phyloP scores from a whole-genome alignment of 345 rosid species.

The Salix suchowensis region DNA sequence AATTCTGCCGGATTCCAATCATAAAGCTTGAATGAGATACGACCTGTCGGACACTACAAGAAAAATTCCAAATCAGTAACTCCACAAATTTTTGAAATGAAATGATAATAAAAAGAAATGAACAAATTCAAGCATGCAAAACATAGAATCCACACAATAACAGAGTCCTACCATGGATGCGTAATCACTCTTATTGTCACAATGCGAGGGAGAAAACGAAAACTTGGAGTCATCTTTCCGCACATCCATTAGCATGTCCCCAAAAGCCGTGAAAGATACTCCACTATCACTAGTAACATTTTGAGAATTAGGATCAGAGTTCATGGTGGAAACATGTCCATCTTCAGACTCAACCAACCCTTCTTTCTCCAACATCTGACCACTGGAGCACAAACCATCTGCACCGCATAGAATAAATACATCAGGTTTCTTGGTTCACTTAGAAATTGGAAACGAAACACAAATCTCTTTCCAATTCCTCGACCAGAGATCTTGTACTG shows the following conservation, averaged over 20 bases:
- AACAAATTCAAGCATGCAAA: constrained; percentile 4
- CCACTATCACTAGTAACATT: constrained; percentile 53
- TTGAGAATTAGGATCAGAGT: constrained; percentile 45
- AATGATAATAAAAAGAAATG: background rate
- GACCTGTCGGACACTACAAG: constrained; percentile 88
- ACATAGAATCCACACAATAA: background rate
- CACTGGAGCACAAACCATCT: background rate
- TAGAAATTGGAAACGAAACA: background rate
- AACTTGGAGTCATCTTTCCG: constrained; percentile 51
- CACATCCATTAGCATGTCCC: constrained; percentile 44
- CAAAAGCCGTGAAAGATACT: constrained; percentile 27
- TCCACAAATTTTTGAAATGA: background rate
- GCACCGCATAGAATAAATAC: background rate
- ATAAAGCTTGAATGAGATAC: constrained; percentile 95
- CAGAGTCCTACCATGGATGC: constrained; percentile 65
- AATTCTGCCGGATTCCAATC: constrained; percentile 99
- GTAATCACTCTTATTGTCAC: constrained; percentile 62
- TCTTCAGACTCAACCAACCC: constrained; percentile 55
- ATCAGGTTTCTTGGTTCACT: background rate
- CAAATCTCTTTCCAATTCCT: background rate
- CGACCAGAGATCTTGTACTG: background rate
- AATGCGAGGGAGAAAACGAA: constrained; percentile 52
- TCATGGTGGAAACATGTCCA: constrained; percentile 37
- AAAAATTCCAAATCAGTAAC: constrained; percentile 20
- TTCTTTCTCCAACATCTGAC: constrained; percentile 60